A percentile compares a stretch with the other conserved stretches of the same genome.
Evolutionary conservation across 139 green algal species (phyloP).

Genomic region (Haematococcus sp.): DNA sequence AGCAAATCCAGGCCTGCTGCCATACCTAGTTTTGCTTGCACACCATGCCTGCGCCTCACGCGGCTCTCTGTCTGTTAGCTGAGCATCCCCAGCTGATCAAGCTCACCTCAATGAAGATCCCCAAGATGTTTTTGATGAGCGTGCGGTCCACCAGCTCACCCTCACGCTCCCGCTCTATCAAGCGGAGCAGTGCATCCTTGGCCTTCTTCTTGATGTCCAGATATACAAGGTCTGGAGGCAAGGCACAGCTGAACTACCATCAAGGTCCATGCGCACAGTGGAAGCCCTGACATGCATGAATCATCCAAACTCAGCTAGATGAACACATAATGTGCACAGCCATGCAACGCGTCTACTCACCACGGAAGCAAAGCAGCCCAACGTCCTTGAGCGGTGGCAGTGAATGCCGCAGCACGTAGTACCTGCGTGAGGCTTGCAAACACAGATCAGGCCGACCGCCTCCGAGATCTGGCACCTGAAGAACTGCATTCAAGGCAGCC

Average conservation of each 20-base stretch:
- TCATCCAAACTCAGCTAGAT: background rate
- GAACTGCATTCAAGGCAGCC: background rate
- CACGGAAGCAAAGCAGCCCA: constrained; percentile 86
- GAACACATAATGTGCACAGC: no score
- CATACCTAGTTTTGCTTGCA: no score
- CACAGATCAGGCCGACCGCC: background rate
- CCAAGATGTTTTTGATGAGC: constrained; percentile 94
- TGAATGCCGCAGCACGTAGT: constrained; percentile 93
- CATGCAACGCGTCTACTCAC: constrained; percentile 23
- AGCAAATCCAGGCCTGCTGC: background rate
- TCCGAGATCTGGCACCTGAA: background rate
- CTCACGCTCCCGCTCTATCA: constrained; percentile 88
- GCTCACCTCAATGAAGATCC: constrained; percentile 92
- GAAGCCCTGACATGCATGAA: no score
- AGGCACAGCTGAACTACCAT: background rate
- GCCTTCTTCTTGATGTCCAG: constrained; percentile 62
- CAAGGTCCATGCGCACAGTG: background rate
- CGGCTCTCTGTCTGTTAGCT: no score
- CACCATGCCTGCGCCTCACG: no score
- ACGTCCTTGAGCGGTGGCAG: constrained; percentile 90
- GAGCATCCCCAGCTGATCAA: background rate
- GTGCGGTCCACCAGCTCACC: constrained; percentile 88
- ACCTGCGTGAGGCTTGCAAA: constrained; percentile 53
- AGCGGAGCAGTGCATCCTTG: constrained; percentile 73
- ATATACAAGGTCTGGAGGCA: constrained; percentile 83